Evolutionary conservation across 2,329 filamentous ascomycete species (phyloP).

Genomic region (Blumeriella jaapii): DNA sequence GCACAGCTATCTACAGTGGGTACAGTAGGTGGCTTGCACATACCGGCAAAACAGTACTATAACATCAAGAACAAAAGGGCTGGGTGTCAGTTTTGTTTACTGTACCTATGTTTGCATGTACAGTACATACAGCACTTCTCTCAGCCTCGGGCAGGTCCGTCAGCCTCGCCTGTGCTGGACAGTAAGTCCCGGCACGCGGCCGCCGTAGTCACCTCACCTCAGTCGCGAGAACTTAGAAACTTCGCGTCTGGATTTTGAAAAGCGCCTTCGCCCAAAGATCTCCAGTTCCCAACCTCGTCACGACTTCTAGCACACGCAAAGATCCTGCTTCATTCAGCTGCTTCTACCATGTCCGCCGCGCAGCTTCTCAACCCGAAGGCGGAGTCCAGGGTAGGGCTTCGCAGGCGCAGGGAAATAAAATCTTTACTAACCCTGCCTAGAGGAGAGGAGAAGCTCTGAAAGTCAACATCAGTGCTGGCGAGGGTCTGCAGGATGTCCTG

Average conservation of each 20-base stretch:
- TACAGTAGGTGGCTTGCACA: too few species aligned
- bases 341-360: slow-evolving; percentile 72
- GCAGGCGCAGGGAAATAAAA: slow-evolving; percentile 11
- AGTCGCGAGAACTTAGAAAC: slow-evolving; percentile 7
- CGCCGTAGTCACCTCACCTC: too few species aligned
- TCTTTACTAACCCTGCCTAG: slow-evolving; percentile 37
- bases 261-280: slow-evolving; percentile 13
- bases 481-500: slow-evolving; percentile 86
- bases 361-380: slow-evolving; percentile 98
- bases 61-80: too few species aligned
- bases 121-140: too few species aligned
- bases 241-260: slow-evolving; percentile 14
- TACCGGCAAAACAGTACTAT: too few species aligned
- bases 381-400: slow-evolving; percentile 72
- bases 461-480: slow-evolving; percentile 94
- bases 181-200: too few species aligned
- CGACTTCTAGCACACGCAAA: slow-evolving; percentile 6
- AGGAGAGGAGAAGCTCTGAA: slow-evolving; percentile 91
- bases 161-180: too few species aligned
- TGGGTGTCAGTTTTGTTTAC: too few species aligned
- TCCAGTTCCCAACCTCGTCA: slow-evolving; percentile 6
- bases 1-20: too few species aligned
- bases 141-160: too few species aligned
- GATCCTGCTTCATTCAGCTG: slow-evolving; percentile 8
- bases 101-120: too few species aligned